phyloP scores from a whole-genome alignment of 129 eudicot genomes.

The Pulicaria dysenterica region DNA sequence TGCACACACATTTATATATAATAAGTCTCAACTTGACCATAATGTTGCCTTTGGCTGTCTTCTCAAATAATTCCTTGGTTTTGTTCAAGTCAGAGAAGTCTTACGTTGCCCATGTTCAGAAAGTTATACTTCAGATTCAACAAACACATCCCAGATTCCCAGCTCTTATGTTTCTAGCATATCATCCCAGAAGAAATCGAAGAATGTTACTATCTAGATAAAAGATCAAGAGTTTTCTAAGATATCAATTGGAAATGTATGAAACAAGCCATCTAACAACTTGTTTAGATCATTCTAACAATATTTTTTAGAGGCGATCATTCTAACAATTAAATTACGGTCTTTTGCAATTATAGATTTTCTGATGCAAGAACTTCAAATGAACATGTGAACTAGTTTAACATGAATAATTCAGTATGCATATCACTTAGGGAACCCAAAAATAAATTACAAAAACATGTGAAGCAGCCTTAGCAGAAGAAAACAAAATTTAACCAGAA shows the following conservation, averaged over 20 bases:
- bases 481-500: background rate
- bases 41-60: too few relatives aligned
- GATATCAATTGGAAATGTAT: background rate
- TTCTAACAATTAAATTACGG: slow-evolving; percentile 6
- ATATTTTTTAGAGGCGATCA: too few relatives aligned
- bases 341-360: background rate
- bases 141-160: too few relatives aligned
- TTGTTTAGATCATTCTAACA: slow-evolving; percentile 9
- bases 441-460: background rate
- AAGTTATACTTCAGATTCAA: too few relatives aligned
- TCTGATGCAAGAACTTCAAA: slow-evolving; percentile 12
- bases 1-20: too few relatives aligned
- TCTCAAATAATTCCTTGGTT: too few relatives aligned
- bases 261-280: slow-evolving; percentile 20
- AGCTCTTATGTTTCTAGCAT: background rate
- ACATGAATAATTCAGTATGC: slow-evolving; percentile 4
- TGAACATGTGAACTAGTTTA: slow-evolving; percentile 4
- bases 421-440: slow-evolving; percentile 3
- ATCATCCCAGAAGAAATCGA: slow-evolving; percentile 12
- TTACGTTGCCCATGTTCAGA: too few relatives aligned
- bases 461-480: slow-evolving; percentile 10
- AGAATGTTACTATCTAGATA: slow-evolving; percentile 15
- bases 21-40: too few relatives aligned
- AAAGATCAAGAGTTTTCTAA: background rate
- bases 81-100: too few relatives aligned